Base-by-base conservation (phyloP, 2,329 filamentous ascomycete species). In the Seiridium unicorne region DNA sequence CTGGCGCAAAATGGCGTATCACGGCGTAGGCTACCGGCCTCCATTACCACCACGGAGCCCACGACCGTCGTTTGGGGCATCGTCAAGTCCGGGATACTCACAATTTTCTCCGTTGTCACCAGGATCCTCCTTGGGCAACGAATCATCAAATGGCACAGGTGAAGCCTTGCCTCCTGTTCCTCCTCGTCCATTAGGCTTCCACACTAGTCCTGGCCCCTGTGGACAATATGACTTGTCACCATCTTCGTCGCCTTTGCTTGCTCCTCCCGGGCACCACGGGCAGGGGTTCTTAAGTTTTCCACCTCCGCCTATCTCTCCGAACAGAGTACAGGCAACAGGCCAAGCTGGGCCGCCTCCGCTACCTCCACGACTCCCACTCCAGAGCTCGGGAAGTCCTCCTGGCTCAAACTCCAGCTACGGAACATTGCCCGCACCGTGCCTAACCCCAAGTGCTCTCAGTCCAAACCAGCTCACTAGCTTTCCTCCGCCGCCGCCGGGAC, bases 401-500 rank as follows among this genome's bases (percentile, higher is more conserved):
- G 18, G 18, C 18, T 26, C 18, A 26, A 26, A 26, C 18, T 26
- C 18, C 18, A 26, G 18, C 18, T 26, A 26, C 18, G 18, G 18
- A 26, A 26, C 18, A 26, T 26, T 26, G 34, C n/a, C 32, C 13
- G 31, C 36, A 38, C 42, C 59, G 6, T 11, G 34, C 7, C 40
- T 46, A 26, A 56, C 26, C 34, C 18, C 54, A 3, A 34, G 55
- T n/a, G 10, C 34, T 5, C 47, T 35, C 26, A 61, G 32, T 51
- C 55, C 59, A 18, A 44, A 34, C 36, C 42, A 58, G 26, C 40
- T 61, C 6, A 61, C 59, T 11, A 58, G 55, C 44, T 61, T 63
- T 11, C 64, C 64, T 8, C 63, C 65, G 5, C 65, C 65, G 6
- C 63, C 64, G 13, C 60, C 65, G 3, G 62, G 63, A 38, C 55